Evolutionary conservation across 2,329 filamentous ascomycete species (phyloP), one percentile per base, ranked within the genome.

Genomic region (Aspergillus sp.): DNA sequence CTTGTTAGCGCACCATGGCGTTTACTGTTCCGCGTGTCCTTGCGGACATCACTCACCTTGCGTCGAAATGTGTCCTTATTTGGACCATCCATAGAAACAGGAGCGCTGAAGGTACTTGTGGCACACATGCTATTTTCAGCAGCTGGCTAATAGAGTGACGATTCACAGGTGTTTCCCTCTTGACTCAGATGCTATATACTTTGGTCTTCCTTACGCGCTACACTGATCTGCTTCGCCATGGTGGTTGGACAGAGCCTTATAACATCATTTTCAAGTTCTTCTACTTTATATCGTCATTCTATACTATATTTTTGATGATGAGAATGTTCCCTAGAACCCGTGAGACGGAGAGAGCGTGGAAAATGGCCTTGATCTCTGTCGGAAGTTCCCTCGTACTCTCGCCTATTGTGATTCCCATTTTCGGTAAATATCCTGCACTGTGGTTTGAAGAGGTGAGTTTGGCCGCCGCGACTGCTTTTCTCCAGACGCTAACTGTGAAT

Each of bases 321-420:
- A 89, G 87, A 76, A 80, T 92, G 20, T 96, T 86, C 73, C 89
- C 93, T 11, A 85, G 93, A 34, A 96, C 93, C n/a, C 81, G 93
- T 42, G 93, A 98, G 77, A 83, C 87, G 53, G 93, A 98, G 78
- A 86, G 91, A 67, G 90, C 92, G n/a, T 97, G 93, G 93, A 96
- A 93, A 77, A 80, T 97, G 63, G 91, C 90, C 42, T 86, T 86
- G 24, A 85, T 84, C 63, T 88, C 88, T 52, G 75, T 93, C 2
- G 81, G 77, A 12, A 88, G 84, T 4, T 87, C 88, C 19, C 68
- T 91, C 30, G 66, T 89, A 12, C 70, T 89, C 30, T 88, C 91
- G 9, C 91, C 92, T 0, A 82, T 96, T 62, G 82, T 86, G 64
- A 89, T 88, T 78, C 73, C 89, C 64, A 85, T 92, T 54, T 88